phyloP scores from a whole-genome alignment of 116 monocot genomes.

The Papilionanthe hybrid region DNA sequence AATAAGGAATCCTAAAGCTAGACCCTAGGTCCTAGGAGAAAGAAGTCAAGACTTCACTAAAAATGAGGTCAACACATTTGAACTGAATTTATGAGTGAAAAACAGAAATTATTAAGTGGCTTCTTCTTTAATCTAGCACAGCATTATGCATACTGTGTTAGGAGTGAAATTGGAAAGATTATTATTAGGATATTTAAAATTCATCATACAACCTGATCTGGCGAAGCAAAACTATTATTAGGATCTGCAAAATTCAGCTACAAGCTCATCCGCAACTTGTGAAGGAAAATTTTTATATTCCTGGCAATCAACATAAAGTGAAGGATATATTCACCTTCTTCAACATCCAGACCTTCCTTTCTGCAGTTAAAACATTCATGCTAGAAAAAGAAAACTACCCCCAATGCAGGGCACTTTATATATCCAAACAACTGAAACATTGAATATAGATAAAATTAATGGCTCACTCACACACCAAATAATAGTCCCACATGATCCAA shows the following conservation, averaged over 20 bases:
- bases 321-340: neutral
- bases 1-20: too few relatives aligned
- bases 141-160: too few relatives aligned
- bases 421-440: neutral
- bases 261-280: slow-evolving; percentile 99
- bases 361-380: neutral
- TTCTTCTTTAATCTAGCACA: neutral
- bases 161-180: too few relatives aligned
- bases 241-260: slow-evolving; percentile 92
- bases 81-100: slow-evolving; percentile 1
- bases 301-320: neutral
- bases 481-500: too few relatives aligned
- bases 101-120: neutral
- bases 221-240: slow-evolving; percentile 47
- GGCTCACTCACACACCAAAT: too few relatives aligned
- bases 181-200: too few relatives aligned
- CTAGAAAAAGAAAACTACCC: neutral
- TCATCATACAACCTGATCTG: slow-evolving; percentile 63
- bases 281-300: neutral
- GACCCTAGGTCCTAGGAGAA: too few relatives aligned
- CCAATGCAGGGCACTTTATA: neutral
- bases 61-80: too few relatives aligned
- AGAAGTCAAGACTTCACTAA: too few relatives aligned
- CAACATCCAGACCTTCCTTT: neutral
- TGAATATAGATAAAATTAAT: neutral